Evolutionary conservation across 768 basidiomycete species (phyloP), one percentile per base, ranked within the genome.

Genomic region (Tylopilus vinaceipallidus): DNA sequence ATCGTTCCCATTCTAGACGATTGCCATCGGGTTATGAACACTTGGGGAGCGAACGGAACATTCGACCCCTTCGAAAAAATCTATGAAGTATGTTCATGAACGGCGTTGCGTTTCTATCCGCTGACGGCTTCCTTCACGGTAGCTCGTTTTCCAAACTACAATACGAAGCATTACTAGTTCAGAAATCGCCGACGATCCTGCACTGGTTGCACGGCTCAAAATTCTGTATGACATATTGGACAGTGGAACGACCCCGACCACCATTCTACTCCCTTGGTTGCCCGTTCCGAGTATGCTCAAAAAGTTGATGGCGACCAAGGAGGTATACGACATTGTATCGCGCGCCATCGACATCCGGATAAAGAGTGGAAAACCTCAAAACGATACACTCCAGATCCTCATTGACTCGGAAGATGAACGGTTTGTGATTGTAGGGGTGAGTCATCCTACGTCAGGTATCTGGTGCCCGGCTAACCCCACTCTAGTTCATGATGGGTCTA

Each of bases 401-500:
- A 66, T 91, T 37, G 88, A 89, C 56, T 73, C 74, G 27, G 77
- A 80, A 14, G 88, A 89, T 61, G 86, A 88, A 54, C 79, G 75
- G 54, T 67, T 82, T 46, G 75, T 83, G 37, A 77, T 89, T 43
- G 79, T 89, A 36, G 88, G 87, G 51, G 87, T 88, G 78, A 70
- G 36, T 55, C 17, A 40, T 50, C 48, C 36, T 20, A 24, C 20
- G 52, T 57, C 56, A 58, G 54, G 45, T 24, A 58, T 52, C 45
- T 43, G 49, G 49, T 26, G 43, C 56, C 45, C 45, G 55, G 32
- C 34, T 68, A 49, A 66, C 53, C 52, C 61, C 37, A 57, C 39
- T 60, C 35, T 57, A 88, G 86, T 89, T 91, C 65, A 85, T 88
- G 51, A 88, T 89, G 83, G 88, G 88, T 27, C 70, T 90, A 14